phyloP scores from a whole-genome alignment of 805 yeast species.

The Monosporozyma siamensis region DNA sequence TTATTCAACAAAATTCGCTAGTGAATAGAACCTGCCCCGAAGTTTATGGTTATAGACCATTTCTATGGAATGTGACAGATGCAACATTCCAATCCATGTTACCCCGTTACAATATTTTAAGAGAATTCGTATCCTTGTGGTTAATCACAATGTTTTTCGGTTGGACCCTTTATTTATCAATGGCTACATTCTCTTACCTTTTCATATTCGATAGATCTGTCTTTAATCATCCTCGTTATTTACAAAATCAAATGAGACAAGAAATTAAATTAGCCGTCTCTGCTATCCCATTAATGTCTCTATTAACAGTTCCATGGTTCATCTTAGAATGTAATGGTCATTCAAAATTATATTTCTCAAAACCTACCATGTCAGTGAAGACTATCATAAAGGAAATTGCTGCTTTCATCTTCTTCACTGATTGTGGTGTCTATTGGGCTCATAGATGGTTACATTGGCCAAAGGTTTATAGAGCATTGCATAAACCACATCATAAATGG shows the following conservation, averaged over 20 bases:
- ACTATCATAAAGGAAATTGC: slow-evolving; percentile 63
- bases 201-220: slow-evolving; percentile 80
- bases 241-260: slow-evolving; percentile 83
- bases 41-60: slow-evolving; percentile 54
- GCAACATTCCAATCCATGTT: slow-evolving; percentile 59
- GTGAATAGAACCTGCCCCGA: slow-evolving; percentile 20
- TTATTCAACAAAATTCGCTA: slow-evolving; percentile 18
- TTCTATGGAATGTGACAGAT: slow-evolving; percentile 45
- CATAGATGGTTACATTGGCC: slow-evolving; percentile 96
- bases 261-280: slow-evolving; percentile 72
- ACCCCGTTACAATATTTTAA: slow-evolving; percentile 58
- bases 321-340: slow-evolving; percentile 73
- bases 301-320: slow-evolving; percentile 85
- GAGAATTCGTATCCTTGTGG: slow-evolving; percentile 63
- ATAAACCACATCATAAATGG: slow-evolving; percentile 99
- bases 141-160: slow-evolving; percentile 74
- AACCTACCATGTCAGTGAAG: slow-evolving; percentile 54
- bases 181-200: slow-evolving; percentile 68
- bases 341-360: slow-evolving; percentile 64
- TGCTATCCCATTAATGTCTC: slow-evolving; percentile 85
- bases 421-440: slow-evolving; percentile 81
- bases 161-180: slow-evolving; percentile 65
- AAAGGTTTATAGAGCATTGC: slow-evolving; percentile 69
- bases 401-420: slow-evolving; percentile 82
- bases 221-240: slow-evolving; percentile 90